A percentile compares a stretch with the other conserved stretches of the same genome.
Evolutionary conservation across 2,329 filamentous ascomycete species (phyloP).

Genomic region (Epichloe festucae): DNA sequence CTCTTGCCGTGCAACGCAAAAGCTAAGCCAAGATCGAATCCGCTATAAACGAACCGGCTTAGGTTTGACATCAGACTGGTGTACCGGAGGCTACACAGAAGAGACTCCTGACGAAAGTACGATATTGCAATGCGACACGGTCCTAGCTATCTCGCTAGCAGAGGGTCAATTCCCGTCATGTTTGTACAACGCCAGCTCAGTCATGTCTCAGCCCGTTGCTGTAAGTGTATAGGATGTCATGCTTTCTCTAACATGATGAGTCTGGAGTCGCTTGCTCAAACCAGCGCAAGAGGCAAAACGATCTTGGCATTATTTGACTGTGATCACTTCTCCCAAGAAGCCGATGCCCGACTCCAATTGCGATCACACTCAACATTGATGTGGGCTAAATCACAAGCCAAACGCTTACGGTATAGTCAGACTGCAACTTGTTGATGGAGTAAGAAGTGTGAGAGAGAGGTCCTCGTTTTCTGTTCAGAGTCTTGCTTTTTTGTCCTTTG

Average conservation of each 20-base stretch:
- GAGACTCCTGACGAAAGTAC: not conserved
- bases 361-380: not conserved
- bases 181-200: constrained; percentile 4
- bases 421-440: not conserved
- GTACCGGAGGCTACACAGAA: not conserved
- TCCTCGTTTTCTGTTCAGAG: not conserved
- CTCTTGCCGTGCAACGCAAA: not conserved
- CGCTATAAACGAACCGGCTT: not conserved
- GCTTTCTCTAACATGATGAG: not conserved
- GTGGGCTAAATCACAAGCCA: not conserved
- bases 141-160: constrained; percentile 2
- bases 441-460: not conserved
- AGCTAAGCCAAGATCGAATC: not conserved
- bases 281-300: not conserved
- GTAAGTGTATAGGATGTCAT: constrained; percentile 2
- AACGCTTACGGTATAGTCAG: not conserved
- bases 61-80: not conserved
- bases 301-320: not conserved
- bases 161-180: not conserved
- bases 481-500: not conserved
- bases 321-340: not conserved
- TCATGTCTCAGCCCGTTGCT: constrained; percentile 2
- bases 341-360: not conserved
- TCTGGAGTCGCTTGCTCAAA: not conserved
- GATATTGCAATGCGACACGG: not conserved